Base-by-base conservation (phyloP, 83 land plant genomes). In the Larix sibirica region DNA sequence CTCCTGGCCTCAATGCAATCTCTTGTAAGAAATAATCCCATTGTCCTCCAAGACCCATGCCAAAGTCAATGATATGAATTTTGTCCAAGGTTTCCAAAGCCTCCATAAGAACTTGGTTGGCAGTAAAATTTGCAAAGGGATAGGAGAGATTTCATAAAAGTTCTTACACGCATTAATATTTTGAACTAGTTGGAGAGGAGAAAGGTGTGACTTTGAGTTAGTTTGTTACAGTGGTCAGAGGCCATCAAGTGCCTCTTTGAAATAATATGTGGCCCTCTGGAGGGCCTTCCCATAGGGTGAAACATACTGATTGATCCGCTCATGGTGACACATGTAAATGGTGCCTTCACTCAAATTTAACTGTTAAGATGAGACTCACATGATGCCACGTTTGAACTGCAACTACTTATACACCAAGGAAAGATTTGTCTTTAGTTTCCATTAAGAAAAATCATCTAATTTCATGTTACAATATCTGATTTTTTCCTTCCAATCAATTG, bases 231-330 rank as follows among this genome's bases (percentile, higher is more conserved):
- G 81, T 47, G 85, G 76, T 84, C 88, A 84, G 23, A 92, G 74
- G 70, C 86, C 85, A 6, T 80, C 86, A 71, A 94, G 84, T 23
- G 96, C 90, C 79, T 94, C 91, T 82, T 90, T 89, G 88, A 90
- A 91, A 81, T 89, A 89, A 81, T 90, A 91, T 81, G 98, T 89
- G 67, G 92, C 94, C 86, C 96, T 88, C 28, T 86, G 85, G 28
- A 94, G 85, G 71, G 93, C 92, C 86, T 92, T 92, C 24, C 95
- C 96, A 50, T 70, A 80, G 9, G 90, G 89, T 81, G 88, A 89
- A 81, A 91, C 90, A 89, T 94, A 91, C 83, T 92, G 98, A 92
- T 96, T 96, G 98, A 96, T 96, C 98, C 98, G 98, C 96, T n/a
- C n/a, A n/a, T n/a, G n/a, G n/a, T n/a, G n/a, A n/a, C n/a, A n/a